A percentile compares a stretch with the other conserved stretches of the same genome.
phyloP scores from a whole-genome alignment of 306 rosid species.

The Pterocarpus macrocarpus region DNA sequence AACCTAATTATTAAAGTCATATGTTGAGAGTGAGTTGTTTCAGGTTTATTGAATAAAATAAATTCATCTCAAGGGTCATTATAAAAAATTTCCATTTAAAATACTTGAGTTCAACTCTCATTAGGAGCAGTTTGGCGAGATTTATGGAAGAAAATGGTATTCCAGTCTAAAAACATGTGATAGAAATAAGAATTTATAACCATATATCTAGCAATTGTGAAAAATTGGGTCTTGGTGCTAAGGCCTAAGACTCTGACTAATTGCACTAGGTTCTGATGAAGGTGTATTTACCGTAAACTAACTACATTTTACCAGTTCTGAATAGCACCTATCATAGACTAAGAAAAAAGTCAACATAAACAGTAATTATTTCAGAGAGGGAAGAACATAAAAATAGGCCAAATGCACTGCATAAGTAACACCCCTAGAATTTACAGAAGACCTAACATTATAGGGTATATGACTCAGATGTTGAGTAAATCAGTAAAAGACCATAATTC shows the following conservation, averaged over 20 bases:
- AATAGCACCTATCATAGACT: constrained; percentile 27
- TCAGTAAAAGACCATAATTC: background rate
- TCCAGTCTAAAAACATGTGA: constrained; percentile 27
- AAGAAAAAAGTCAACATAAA: constrained; percentile 32
- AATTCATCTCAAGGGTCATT: background rate
- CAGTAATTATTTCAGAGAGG: constrained; percentile 23
- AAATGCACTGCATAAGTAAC: constrained; percentile 43
- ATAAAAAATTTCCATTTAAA: constrained; percentile 20
- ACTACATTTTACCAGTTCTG: constrained; percentile 46
- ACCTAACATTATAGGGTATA: constrained; percentile 41
- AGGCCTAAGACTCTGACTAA: constrained; percentile 40
- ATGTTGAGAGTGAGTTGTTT: constrained; percentile 24
- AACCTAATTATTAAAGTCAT: constrained; percentile 20
- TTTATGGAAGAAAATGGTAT: constrained; percentile 28
- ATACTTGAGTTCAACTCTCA: constrained; percentile 15
- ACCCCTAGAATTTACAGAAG: constrained; percentile 25
- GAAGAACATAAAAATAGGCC: constrained; percentile 16
- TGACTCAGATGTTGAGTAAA: constrained; percentile 5
- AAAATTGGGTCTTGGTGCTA: background rate
- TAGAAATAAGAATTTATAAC: background rate
- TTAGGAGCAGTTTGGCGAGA: constrained; percentile 20
- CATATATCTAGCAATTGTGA: background rate
- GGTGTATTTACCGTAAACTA: constrained; percentile 32
- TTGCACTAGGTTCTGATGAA: constrained; percentile 20
- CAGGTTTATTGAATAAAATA: background rate